These are phyloP conservation scores for Melampsora larici-populina DNA, from an alignment of 1,284 basidiomycete genomes.

Conservation along the genomic window DNA sequence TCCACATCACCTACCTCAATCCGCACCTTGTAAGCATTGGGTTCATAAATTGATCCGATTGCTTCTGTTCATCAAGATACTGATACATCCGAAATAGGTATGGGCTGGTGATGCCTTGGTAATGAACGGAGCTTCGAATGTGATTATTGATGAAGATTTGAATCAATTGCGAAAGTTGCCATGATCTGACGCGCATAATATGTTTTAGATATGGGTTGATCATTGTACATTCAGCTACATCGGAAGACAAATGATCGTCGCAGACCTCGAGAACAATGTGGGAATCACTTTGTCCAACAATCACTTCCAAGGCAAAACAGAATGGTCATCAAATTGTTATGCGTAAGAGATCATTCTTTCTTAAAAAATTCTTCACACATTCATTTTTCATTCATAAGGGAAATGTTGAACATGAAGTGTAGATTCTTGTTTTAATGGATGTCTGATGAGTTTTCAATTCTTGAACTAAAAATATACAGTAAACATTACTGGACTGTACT, in stretches of 20 bases:
- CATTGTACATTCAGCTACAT: constrained; percentile 39
- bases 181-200: neutral
- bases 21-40: constrained; percentile 10
- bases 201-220: constrained; percentile 40
- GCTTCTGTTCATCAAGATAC: too few species aligned
- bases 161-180: too few species aligned
- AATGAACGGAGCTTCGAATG: constrained; percentile 5
- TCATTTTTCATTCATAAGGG: too few species aligned
- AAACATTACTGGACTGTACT: constrained; percentile 39
- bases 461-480: neutral
- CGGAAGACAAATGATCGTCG: constrained; percentile 41
- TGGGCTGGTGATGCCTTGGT: constrained; percentile 39
- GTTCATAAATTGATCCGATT: too few species aligned
- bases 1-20: constrained; percentile 26
- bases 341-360: constrained; percentile 10
- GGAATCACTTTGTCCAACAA: constrained; percentile 32
- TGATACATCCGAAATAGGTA: constrained; percentile 5
- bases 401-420: too few species aligned
- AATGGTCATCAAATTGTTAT: constrained; percentile 31
- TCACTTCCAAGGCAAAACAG: constrained; percentile 16
- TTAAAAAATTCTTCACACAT: too few species aligned
- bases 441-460: neutral
- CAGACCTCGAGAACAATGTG: neutral
- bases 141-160: constrained; percentile 1
- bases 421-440: neutral